A percentile compares a stretch with the other conserved stretches of the same genome.
Evolutionary conservation across 495 filamentous ascomycete species (phyloP).

Genomic region (Niebla homalea): DNA sequence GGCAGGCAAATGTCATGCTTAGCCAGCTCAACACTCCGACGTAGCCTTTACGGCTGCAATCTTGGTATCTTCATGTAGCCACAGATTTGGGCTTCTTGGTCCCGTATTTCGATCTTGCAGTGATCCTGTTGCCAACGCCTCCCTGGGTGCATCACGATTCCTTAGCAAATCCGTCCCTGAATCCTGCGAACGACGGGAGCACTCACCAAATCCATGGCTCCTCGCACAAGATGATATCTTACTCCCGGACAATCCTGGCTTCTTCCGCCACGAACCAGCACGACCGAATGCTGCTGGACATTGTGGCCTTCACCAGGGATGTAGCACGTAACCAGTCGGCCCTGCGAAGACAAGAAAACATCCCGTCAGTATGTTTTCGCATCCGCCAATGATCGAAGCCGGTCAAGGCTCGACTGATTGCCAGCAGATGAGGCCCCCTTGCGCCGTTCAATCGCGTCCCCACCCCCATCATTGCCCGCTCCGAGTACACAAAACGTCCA

Average conservation of each 20-base stretch:
- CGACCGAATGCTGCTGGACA: constrained; percentile 96
- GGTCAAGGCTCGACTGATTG: not conserved
- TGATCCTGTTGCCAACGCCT: constrained; percentile 73
- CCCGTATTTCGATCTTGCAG: constrained; percentile 86
- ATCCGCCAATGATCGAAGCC: too few species aligned
- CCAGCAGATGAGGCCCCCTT: not conserved
- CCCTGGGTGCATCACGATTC: constrained; percentile 41
- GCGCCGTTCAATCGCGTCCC: not conserved
- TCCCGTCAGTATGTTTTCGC: not conserved
- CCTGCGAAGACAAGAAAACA: not conserved
- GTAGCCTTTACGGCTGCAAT: too few species aligned
- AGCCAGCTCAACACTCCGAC: too few species aligned
- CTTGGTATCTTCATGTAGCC: not conserved
- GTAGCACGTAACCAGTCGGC: constrained; percentile 5
- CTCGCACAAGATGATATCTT: constrained; percentile 83
- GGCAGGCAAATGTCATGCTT: too few species aligned
- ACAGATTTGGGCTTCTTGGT: constrained; percentile 94
- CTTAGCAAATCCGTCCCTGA: constrained; percentile 6
- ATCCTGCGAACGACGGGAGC: constrained; percentile 1
- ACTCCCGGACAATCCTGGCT: constrained; percentile 97
- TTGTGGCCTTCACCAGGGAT: constrained; percentile 58
- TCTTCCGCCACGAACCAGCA: constrained; percentile 80
- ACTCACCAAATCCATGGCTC: constrained; percentile 87
- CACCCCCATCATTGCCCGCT: too few species aligned
- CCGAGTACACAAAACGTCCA: too few species aligned